Evolutionary conservation across 148 eudicot genomes (phyloP), one percentile per base, ranked within the genome.

Genomic region (Cornus kousa): DNA sequence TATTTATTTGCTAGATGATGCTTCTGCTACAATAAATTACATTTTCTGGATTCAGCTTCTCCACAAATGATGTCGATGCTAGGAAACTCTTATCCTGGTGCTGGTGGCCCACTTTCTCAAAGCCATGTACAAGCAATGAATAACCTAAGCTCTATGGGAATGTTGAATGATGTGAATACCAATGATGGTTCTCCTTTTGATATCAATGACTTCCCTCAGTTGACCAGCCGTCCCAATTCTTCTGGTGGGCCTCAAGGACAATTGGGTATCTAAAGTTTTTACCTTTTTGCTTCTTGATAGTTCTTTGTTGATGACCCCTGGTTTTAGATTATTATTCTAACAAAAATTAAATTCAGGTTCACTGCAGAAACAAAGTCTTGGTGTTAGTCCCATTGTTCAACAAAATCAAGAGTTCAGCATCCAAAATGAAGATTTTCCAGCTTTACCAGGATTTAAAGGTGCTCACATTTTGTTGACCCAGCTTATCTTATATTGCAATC

Each of bases 341-440:
- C 77, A 74, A 80, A 71, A 68, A 62, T 13, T 62, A 70, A 73
- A 87, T 84, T 66, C 86, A 96, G 99, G 98, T 79, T 88, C 97
- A 7, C 80, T 96, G 80, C 88, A 98, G 67, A 96, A 96, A 80
- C 93, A 92, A 86, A 97, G 99, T 59, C 97, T 93, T 82, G 97
- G 97, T 35, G 92, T 92, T 78, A 89, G 97, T 84, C 94, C 99
- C 60, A 90, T 95, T 80, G 97, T 91, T 73, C 99, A 96, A 77
- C 98, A 90, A 83, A 96, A 93, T 83, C 99, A 93, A 81, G 99
- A 96, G 80, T 96, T 96, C 84, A 93, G 99, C 82, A 96, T 96
- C 80, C 99, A 96, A 82, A 93, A 90, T 81, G 99, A 96, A 89
- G 99, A 96, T 87, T 96, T 96, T 85, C 99, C 99, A 40, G 99